Evolutionary conservation across 345 rosid genomes (phyloP).

Genomic region (Salix viminalis): DNA sequence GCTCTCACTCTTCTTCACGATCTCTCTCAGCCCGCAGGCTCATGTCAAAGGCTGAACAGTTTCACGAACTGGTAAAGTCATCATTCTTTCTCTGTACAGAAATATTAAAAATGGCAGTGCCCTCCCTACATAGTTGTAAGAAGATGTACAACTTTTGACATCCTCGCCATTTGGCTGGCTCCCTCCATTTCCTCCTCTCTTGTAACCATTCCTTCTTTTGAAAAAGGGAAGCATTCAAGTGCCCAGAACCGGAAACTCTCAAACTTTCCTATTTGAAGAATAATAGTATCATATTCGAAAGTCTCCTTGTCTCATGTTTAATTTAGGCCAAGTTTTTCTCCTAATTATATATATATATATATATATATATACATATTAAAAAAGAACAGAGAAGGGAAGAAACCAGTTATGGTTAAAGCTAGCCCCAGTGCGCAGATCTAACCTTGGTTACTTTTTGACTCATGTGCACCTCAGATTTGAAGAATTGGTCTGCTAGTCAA

Average conservation of each 20-base stretch:
- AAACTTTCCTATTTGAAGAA: slow-evolving; percentile 11
- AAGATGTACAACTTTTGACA: slow-evolving; percentile 26
- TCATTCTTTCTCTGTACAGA: not conserved
- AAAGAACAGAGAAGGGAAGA: not conserved
- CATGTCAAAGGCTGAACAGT: slow-evolving; percentile 23
- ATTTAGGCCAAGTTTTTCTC: not conserved
- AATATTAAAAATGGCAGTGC: not conserved
- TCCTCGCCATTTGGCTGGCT: slow-evolving; percentile 22
- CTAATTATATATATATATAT: not conserved
- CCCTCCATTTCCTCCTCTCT: slow-evolving; percentile 15
- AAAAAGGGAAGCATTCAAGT: slow-evolving; percentile 22
- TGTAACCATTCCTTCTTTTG: slow-evolving; percentile 4
- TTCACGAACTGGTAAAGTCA: slow-evolving; percentile 23
- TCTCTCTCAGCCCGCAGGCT: not conserved
- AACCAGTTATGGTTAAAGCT: not conserved
- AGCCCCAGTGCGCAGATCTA: not conserved
- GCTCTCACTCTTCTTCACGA: not conserved
- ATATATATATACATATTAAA: not conserved
- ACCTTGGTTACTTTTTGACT: not conserved
- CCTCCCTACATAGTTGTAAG: slow-evolving; percentile 9
- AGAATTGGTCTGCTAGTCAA: not conserved
- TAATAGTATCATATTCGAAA: slow-evolving; percentile 3
- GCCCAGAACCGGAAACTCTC: slow-evolving; percentile 15
- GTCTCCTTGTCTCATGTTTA: not conserved
- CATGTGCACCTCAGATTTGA: not conserved